Evolutionary conservation across 352 stramenopile species (phyloP).

Genomic region (Thalassiosira livingstoniorum): DNA sequence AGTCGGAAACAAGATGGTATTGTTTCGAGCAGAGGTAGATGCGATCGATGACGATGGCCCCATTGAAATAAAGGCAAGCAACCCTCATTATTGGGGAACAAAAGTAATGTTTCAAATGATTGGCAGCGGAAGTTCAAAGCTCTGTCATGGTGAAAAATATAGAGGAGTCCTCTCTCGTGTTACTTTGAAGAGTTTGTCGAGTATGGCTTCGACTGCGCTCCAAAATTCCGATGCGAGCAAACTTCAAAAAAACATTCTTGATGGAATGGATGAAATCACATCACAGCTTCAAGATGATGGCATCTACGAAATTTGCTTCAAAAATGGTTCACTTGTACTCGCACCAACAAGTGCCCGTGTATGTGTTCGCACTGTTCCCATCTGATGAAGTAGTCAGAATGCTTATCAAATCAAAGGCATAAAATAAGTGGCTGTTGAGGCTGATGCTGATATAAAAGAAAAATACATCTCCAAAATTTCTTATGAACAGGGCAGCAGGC

Average conservation of each 20-base stretch:
- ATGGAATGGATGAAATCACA: slow-evolving; percentile 42
- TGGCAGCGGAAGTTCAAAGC: slow-evolving; percentile 51
- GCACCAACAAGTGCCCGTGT: slow-evolving; percentile 19
- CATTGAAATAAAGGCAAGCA: slow-evolving; percentile 65
- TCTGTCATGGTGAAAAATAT: slow-evolving; percentile 60
- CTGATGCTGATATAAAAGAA: too few species aligned
- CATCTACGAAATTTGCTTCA: slow-evolving; percentile 33
- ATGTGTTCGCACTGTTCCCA: slow-evolving; percentile 32
- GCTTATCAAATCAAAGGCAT: too few species aligned
- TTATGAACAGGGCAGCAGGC: too few species aligned
- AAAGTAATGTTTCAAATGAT: slow-evolving; percentile 73
- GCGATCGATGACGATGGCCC: slow-evolving; percentile 46
- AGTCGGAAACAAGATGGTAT: slow-evolving; percentile 49
- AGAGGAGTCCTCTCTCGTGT: slow-evolving; percentile 42
- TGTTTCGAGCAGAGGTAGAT: slow-evolving; percentile 65
- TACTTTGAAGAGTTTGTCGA: slow-evolving; percentile 30
- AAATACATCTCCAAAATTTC: too few species aligned
- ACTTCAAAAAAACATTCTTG: slow-evolving; percentile 51
- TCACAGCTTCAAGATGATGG: slow-evolving; percentile 36
- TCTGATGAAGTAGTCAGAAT: slow-evolving; percentile 26
- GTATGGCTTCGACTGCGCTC: slow-evolving; percentile 31
- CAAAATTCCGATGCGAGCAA: slow-evolving; percentile 20
- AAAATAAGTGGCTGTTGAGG: too few species aligned
- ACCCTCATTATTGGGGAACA: slow-evolving; percentile 61
- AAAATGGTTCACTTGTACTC: slow-evolving; percentile 25